Evolutionary conservation across 2,329 filamentous ascomycete species (phyloP), one percentile per base, ranked within the genome.

Genomic region (Alternaria arborescens): DNA sequence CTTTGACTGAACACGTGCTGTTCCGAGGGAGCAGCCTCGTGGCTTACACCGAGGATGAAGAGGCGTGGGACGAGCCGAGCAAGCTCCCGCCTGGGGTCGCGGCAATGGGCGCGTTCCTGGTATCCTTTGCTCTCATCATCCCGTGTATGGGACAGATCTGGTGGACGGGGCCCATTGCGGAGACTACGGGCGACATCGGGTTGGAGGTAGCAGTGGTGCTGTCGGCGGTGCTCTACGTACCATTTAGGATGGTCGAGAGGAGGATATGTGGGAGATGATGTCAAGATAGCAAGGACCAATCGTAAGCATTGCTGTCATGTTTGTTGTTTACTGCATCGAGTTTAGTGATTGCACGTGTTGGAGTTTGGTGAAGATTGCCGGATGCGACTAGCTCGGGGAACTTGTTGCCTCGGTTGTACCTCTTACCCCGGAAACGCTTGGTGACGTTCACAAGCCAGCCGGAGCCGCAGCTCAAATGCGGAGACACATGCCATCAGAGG

Each of bases 201-300:
- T 89, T 90, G 58, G 88, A 90, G 78, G 77, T 88, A 72, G 87
- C 87, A 0, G 85, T 89, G 69, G 81, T 82, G 28, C 71, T 84
- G 11, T 80, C 79, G 8, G 76, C 75, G n/a, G 43, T 81, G 56
- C 64, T 83, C 24, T 84, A 84, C 62, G 58, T 82, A 7, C 81
- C 81, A 4, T 69, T 83, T 38, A 71, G 82, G 36, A 69, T 67
- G 51, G 22, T 81, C 41, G 82, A 84, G 73, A 77, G 60, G 52
- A 74, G 55, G 58, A 42, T 63, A 41, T 52, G 41, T 22, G n/a
- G 34, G 53, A 32, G 47, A 22, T 60, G 42, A 52, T 18, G 10
- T 24, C 16, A 8, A 16, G 24, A 32, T 50, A 50, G 20, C 20
- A 26, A 24, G 8, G 4, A 3, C 32, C 46, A 26, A 50, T 38